Evolutionary conservation across 805 yeast genomes (phyloP).

Genomic region (Candida sithepensis): DNA sequence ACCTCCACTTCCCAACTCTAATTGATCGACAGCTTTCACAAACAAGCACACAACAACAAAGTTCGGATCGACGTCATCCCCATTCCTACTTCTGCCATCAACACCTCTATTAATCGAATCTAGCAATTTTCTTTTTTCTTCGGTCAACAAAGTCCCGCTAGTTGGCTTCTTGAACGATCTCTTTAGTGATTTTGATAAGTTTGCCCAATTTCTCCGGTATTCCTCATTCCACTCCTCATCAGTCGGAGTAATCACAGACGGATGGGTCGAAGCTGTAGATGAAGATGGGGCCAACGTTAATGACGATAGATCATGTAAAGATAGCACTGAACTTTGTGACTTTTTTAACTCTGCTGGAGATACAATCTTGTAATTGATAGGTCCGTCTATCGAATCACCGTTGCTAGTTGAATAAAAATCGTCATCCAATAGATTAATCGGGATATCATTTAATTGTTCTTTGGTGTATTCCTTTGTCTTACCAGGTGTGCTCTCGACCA

Average conservation of each 20-base stretch:
- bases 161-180: conserved; percentile 68
- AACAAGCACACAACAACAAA: conserved; percentile 69
- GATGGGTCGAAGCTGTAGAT: not conserved
- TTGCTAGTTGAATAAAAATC: conserved; percentile 14
- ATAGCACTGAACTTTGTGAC: conserved; percentile 9
- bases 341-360: conserved; percentile 19
- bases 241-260: conserved; percentile 43
- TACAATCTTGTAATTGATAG: conserved; percentile 17
- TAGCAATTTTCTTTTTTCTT: conserved; percentile 50
- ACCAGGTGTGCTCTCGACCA: conserved; percentile 1
- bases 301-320: conserved; percentile 10
- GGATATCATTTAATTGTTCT: conserved; percentile 4
- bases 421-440: conserved; percentile 16
- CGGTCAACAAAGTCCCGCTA: conserved; percentile 60
- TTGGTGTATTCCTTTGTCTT: not conserved
- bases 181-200: conserved; percentile 54
- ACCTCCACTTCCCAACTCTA: conserved; percentile 48
- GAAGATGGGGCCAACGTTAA: not conserved
- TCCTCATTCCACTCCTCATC: conserved; percentile 67
- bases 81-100: conserved; percentile 62
- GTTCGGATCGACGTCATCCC: conserved; percentile 44
- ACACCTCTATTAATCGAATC: conserved; percentile 80
- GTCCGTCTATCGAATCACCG: conserved; percentile 10
- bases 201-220: conserved; percentile 58
- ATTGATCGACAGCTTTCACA: conserved; percentile 66